Percentiles rank a stretch among this genome's conserved stretches.
Conservation (phyloP, 2,329 filamentous ascomycete species). For the Alternaria sp. region DNA sequence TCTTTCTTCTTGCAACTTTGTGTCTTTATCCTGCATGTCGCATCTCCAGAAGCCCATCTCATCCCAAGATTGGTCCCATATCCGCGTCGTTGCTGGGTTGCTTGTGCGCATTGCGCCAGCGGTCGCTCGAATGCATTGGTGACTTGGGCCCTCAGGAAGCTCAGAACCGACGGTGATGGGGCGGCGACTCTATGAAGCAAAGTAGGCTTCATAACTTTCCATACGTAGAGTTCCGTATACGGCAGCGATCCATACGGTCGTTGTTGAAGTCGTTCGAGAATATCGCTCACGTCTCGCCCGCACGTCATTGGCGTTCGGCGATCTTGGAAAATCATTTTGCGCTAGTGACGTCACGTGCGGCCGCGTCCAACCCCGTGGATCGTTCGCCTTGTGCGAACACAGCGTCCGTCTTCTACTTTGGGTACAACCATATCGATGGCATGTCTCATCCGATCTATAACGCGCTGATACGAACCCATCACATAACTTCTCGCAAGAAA, state of each 20-base stretch:
- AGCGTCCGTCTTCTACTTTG: not conserved
- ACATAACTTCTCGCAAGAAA: slow-evolving; percentile 82
- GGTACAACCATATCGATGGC: not conserved
- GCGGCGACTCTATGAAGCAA: slow-evolving; percentile 39
- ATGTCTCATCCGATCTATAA: slow-evolving; percentile 51
- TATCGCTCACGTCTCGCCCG: slow-evolving; percentile 10
- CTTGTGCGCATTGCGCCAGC: slow-evolving; percentile 28
- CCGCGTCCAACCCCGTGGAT: not conserved
- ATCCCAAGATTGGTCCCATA: slow-evolving; percentile 13
- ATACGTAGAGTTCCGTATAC: slow-evolving; percentile 20
- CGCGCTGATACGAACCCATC: slow-evolving; percentile 77
- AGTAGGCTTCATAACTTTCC: slow-evolving; percentile 47
- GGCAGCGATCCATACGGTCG: slow-evolving; percentile 39
- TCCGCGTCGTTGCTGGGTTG: slow-evolving; percentile 25
- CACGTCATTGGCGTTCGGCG: slow-evolving; percentile 20
- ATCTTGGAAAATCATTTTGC: slow-evolving; percentile 24
- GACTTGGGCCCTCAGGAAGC: slow-evolving; percentile 46
- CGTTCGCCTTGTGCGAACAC: not conserved
- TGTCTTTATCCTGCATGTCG: slow-evolving; percentile 1
- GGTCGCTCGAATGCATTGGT: slow-evolving; percentile 37
- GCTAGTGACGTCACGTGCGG: slow-evolving; percentile 41
- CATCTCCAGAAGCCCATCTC: not conserved
- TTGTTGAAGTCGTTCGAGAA: slow-evolving; percentile 10
- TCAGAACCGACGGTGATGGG: slow-evolving; percentile 47
- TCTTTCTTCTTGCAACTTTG: not conserved